A percentile compares a stretch with the other conserved stretches of the same genome.
phyloP scores from a whole-genome alignment of 306 rosid species.

The Ceratonia siliqua region DNA sequence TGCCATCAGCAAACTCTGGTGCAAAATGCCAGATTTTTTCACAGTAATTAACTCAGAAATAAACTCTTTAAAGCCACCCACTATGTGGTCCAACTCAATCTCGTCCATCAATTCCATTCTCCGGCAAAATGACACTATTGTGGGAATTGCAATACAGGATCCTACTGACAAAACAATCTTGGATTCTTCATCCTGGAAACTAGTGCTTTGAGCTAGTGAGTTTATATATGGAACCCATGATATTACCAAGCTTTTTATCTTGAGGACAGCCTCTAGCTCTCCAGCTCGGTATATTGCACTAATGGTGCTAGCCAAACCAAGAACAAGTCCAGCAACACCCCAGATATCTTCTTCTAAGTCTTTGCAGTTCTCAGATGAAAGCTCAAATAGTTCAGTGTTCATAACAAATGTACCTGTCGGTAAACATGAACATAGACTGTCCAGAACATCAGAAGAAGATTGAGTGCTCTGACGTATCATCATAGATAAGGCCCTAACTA shows the following conservation, averaged over 20 bases:
- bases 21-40: conserved; percentile 55
- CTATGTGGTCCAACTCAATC: conserved; percentile 57
- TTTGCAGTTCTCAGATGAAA: conserved; percentile 44
- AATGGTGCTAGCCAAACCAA: conserved; percentile 77
- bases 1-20: conserved; percentile 80
- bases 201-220: conserved; percentile 43
- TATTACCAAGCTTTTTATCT: conserved; percentile 65
- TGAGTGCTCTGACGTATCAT: conserved; percentile 56
- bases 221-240: conserved; percentile 77
- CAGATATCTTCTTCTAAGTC: conserved; percentile 83
- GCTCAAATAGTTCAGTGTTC: conserved; percentile 41
- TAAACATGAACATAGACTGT: conserved; percentile 59
- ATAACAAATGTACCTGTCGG: conserved; percentile 42
- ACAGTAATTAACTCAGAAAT: conserved; percentile 70
- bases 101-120: conserved; percentile 77
- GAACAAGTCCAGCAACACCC: conserved; percentile 96
- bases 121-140: conserved; percentile 68
- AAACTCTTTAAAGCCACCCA: conserved; percentile 63
- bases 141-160: conserved; percentile 88
- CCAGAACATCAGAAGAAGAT: conserved; percentile 58
- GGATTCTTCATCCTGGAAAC: conserved; percentile 40
- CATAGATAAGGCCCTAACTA: conserved; percentile 59
- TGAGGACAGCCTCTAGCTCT: conserved; percentile 62
- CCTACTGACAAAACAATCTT: conserved; percentile 69
- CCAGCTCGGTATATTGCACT: conserved; percentile 78